Evolutionary conservation across 78 protist genomes (phyloP).

Genomic region (Protostelium mycophagum): DNA sequence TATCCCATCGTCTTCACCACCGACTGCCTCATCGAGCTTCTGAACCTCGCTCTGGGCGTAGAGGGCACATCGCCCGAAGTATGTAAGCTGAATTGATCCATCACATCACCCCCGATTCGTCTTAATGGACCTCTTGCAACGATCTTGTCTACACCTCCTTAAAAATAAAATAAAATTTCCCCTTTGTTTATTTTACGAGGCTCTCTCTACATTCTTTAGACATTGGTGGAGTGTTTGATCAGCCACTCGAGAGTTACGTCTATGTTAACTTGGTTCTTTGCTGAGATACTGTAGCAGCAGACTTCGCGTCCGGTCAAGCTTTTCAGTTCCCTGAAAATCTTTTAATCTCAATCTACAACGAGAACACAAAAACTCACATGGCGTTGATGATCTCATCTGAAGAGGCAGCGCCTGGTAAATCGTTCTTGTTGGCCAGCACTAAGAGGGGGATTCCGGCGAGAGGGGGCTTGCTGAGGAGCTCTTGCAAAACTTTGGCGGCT

Average conservation of each 20-base stretch:
- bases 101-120: too few species aligned
- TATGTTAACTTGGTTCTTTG: slow-evolving; percentile 85
- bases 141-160: too few species aligned
- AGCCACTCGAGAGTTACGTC: slow-evolving; percentile 91
- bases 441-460: slow-evolving; percentile 91
- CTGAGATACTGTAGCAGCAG: slow-evolving; percentile 85
- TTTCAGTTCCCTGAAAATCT: slow-evolving; percentile 41
- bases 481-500: slow-evolving; percentile 73
- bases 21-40: too few species aligned
- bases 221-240: slow-evolving; percentile 67
- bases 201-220: too few species aligned
- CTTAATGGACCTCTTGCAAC: too few species aligned
- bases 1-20: too few species aligned
- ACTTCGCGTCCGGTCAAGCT: slow-evolving; percentile 78
- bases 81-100: too few species aligned
- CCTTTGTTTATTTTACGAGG: too few species aligned
- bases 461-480: slow-evolving; percentile 83
- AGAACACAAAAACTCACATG: slow-evolving; percentile 37
- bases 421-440: slow-evolving; percentile 96
- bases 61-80: too few species aligned
- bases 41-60: too few species aligned
- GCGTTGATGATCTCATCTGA: slow-evolving; percentile 66
- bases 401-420: slow-evolving; percentile 69
- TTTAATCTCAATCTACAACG: not conserved
- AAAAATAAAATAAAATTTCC: too few species aligned